Base-by-base conservation (phyloP, 2,329 filamentous ascomycete species). In the Didymella keratinophila region DNA sequence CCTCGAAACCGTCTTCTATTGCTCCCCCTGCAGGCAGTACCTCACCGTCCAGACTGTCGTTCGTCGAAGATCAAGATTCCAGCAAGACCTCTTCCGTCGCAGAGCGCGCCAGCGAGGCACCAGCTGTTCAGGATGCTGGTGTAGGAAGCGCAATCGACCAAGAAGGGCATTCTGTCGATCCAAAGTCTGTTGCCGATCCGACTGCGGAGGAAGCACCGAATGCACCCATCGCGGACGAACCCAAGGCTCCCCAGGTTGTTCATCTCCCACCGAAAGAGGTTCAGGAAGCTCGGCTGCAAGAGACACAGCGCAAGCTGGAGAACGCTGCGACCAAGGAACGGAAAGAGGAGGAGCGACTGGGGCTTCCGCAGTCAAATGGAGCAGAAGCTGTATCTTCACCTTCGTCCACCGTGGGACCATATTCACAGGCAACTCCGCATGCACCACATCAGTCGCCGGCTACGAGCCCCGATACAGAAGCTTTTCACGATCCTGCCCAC, bases 361-460 rank as follows among this genome's bases (percentile, higher is more conserved):
- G 68, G 27, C 53, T 73, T 37, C 68, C 69, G 45, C 67, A 62
- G 49, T 54, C 66, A 6, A 70, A 67, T 37, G 67, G 53, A 10
- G 60, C 62, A 61, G 73, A 79, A 55, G 57, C 71, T 61, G 74
- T 77, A 8, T 83, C 81, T 11, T 83, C 80, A 12, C 85, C 85
- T 23, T 84, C 81, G 9, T 94, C 91, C 6, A 93, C 89, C 1
- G 79, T 86, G 53, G 87, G 83, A 30, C 84, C 88, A 1, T 88
- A 89, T 67, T 93, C 90, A 42, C 87, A 87, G 53, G 87, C 89
- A 21, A 95, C 91, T 0, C 89, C 91, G 1, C 85, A 84, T 34
- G 83, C 88, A 37, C 84, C 88, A 59, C 85, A 89, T 62, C 84
- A 83, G 7, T 93, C 90, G 1, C 86, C 89, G 1, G 88, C 89